phyloP scores from a whole-genome alignment of 1,284 basidiomycete genomes.

The Mycena citricolor region DNA sequence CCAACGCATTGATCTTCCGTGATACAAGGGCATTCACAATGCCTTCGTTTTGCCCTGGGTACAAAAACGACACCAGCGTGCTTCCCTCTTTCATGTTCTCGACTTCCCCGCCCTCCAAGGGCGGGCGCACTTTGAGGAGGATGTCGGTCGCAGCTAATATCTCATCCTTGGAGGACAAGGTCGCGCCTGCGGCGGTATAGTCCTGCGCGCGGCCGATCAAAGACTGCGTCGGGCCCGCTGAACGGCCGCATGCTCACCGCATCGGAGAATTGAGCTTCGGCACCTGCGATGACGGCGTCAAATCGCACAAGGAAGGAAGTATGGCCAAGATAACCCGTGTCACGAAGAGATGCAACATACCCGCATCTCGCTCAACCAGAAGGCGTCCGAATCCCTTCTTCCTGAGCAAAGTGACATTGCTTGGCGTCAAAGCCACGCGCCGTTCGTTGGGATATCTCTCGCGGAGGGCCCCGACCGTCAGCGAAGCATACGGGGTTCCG shows the following conservation, averaged over 20 bases:
- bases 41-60: conserved; percentile 76
- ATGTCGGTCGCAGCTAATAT: conserved; percentile 69
- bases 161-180: conserved; percentile 63
- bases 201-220: too few relatives aligned
- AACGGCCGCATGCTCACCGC: conserved; percentile 36
- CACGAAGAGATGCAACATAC: neutral
- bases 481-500: conserved; percentile 67
- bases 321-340: neutral
- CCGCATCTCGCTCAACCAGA: conserved; percentile 68
- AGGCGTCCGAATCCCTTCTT: conserved; percentile 81
- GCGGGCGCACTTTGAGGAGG: conserved; percentile 80
- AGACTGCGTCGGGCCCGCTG: neutral
- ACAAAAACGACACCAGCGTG: conserved; percentile 82
- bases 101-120: conserved; percentile 59
- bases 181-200: conserved; percentile 76
- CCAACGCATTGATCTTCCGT: conserved; percentile 65
- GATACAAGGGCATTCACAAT: conserved; percentile 66
- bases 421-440: conserved; percentile 77
- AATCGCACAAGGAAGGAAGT: too few relatives aligned
- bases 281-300: conserved; percentile 39
- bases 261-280: conserved; percentile 74
- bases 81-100: conserved; percentile 64
- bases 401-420: conserved; percentile 67
- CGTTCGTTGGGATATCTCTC: conserved; percentile 76
- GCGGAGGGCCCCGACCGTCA: conserved; percentile 76